These are phyloP conservation scores for Orbilia blumenaviensis DNA, from an alignment of 2,329 filamentous ascomycete genomes.

Conservation along the genomic window DNA sequence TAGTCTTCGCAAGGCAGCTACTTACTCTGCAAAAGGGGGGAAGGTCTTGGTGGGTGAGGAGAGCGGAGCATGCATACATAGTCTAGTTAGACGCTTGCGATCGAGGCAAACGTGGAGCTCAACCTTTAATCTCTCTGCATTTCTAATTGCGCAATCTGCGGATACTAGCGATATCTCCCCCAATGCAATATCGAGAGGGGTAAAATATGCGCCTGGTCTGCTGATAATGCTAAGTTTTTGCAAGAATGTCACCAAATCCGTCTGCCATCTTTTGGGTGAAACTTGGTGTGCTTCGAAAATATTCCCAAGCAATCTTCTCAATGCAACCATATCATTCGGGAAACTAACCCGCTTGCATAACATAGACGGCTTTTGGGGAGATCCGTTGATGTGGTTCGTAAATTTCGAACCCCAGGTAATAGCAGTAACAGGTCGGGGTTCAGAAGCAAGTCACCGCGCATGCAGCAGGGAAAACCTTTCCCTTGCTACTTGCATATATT, in stretches of 20 bases:
- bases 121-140: conserved; percentile 1
- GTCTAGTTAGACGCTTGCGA: neutral
- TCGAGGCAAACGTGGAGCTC: conserved; percentile 5
- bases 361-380: conserved; percentile 1
- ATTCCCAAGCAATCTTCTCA: conserved; percentile 38
- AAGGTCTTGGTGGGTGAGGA: neutral
- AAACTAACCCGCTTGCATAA: conserved; percentile 37
- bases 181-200: conserved; percentile 15
- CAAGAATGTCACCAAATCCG: conserved; percentile 15
- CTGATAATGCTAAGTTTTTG: conserved; percentile 8
- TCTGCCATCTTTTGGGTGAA: conserved; percentile 29
- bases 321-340: conserved; percentile 49
- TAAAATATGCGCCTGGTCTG: conserved; percentile 20
- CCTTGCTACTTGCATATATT: conserved; percentile 37
- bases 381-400: conserved; percentile 43
- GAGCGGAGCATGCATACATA: neutral
- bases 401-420: conserved; percentile 21
- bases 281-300: conserved; percentile 23
- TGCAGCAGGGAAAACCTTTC: conserved; percentile 46
- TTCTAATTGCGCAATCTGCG: conserved; percentile 19
- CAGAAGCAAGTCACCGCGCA: conserved; percentile 53
- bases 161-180: conserved; percentile 17
- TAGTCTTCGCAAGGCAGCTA: conserved; percentile 4
- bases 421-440: conserved; percentile 41
- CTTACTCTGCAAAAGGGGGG: neutral